Base-by-base conservation (phyloP, 306 rosid genomes). In the Citrullus mucosospermus region DNA sequence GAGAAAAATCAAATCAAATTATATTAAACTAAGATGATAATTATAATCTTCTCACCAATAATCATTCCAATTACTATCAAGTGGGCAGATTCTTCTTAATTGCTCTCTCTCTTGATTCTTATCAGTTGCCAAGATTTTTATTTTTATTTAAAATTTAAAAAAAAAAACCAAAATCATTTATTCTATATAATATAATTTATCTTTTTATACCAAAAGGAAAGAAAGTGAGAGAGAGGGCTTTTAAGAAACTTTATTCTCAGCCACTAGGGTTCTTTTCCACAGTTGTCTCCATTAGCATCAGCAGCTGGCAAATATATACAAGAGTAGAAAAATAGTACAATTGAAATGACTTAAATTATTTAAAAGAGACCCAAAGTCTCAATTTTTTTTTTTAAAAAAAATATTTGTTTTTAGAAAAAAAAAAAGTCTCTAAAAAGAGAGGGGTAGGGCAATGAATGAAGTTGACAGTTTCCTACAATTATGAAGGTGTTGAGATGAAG, bases 211-310 rank as follows among this genome's bases (percentile, higher is more conserved):
- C 73, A 67, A 67, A 67, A 38, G 28, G 6, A 17, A 18, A 67
- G 3, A 80, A 76, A 67, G 80, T 36, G 46, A 65, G 25, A 43
- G 76, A 72, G 73, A 71, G 80, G 79, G 76, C 75, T 67, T 50
- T 50, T 73, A 58, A 79, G 79, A 66, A 81, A 71, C 80, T 69
- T 63, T n/a, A 73, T 77, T 80, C 80, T 66, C n/a, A 36, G 76
- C 25, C 20, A 50, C n/a, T 50, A 74, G 60, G 56, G 53, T 74
- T 85, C 81, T 70, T 79, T 70, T 34, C 89, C 76, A 81, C 86
- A 90, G 63, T 78, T 83, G 87, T 85, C 85, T 65, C 84, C 78
- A 65, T 84, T 79, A 79, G 69, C 81, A 79, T 70, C 75, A 46
- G 56, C 70, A 80, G 83, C 80, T 80, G 82, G 79, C 85, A 80